Conservation (phyloP, 2,329 filamentous ascomycete genomes). For the Fusarium proliferatum region DNA sequence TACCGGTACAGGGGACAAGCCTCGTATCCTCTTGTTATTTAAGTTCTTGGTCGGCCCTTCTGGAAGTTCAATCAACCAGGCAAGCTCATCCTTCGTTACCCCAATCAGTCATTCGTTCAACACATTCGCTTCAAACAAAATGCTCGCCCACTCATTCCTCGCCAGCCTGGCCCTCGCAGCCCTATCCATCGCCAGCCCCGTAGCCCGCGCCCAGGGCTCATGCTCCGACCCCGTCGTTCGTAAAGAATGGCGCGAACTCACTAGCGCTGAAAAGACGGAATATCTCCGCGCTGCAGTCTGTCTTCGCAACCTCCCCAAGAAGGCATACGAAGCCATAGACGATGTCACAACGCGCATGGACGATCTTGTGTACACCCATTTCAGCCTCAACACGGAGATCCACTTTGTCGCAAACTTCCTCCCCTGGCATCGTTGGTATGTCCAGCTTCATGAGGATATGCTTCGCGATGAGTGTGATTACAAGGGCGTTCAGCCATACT, state of each 20-base stretch:
- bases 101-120: neutral
- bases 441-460: slow-evolving; percentile 17
- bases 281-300: slow-evolving; percentile 22
- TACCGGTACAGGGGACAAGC: neutral
- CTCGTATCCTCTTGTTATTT: neutral
- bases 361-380: slow-evolving; percentile 15
- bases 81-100: neutral
- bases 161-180: slow-evolving; percentile 1
- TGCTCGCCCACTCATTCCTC: slow-evolving; percentile 5
- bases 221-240: slow-evolving; percentile 9
- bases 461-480: slow-evolving; percentile 13
- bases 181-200: neutral
- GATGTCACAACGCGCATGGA: slow-evolving; percentile 4
- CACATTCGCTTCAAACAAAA: neutral
- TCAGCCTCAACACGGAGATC: neutral
- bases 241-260: slow-evolving; percentile 26
- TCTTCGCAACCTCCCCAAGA: slow-evolving; percentile 7
- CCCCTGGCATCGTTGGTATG: slow-evolving; percentile 19
- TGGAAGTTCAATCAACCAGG: accelerated
- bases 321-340: neutral
- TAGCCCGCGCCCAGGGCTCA: neutral
- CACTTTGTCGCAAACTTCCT: slow-evolving; percentile 24
- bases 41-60: neutral
- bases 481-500: slow-evolving; percentile 19
- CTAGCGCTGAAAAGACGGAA: slow-evolving; percentile 1